Evolutionary conservation across 225 moss, liverwort and hornwort genomes (phyloP), one percentile per base, ranked within the genome.

Genomic region (Pleurozium schreberi): DNA sequence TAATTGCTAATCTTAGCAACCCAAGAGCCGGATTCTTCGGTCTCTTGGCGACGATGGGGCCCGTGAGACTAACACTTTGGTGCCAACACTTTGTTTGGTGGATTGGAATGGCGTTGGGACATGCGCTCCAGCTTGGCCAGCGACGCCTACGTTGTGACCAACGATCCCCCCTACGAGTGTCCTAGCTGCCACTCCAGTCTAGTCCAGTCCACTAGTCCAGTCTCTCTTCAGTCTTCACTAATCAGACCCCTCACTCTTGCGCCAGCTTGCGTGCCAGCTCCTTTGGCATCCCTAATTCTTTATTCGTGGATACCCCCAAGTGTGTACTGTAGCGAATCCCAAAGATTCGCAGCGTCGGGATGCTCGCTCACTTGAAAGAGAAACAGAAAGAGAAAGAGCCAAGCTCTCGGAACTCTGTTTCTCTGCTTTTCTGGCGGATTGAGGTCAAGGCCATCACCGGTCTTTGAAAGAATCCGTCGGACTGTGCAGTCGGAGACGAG

Each of bases 261-360:
- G 92, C 92, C 92, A 92, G 92, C 90, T 92, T 92, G 92, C 89
- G 88, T 84, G 90, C 86, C 88, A 92, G 90, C 83, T 34, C 47
- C 68, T 62, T 40, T 70, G 73, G 74, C 66, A 49, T 52, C 83
- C 85, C 43, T 33, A 70, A 55, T 71, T 80, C 69, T 85, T 88
- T 81, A 74, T 85, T 90, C 80, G 18, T 18, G 58, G 65, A 71
- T 38, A 19, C n/a, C 75, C 81, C 27, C 6, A 18, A 22, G 7
- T 40, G 13, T 18, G 43, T 63, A 45, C 80, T 47, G 15, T 73
- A 55, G 42, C 86, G 88, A 82, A 90, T 90, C 53, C n/a, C 13
- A 34, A 28, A 73, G 87, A 91, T 91, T 87, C 85, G 82, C 36
- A 30, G 8, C 43, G 34, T 81, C 65, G 53, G 65, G 86, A 86